Conservation (phyloP, 208 protist species). For the Zelonia costaricensis region DNA sequence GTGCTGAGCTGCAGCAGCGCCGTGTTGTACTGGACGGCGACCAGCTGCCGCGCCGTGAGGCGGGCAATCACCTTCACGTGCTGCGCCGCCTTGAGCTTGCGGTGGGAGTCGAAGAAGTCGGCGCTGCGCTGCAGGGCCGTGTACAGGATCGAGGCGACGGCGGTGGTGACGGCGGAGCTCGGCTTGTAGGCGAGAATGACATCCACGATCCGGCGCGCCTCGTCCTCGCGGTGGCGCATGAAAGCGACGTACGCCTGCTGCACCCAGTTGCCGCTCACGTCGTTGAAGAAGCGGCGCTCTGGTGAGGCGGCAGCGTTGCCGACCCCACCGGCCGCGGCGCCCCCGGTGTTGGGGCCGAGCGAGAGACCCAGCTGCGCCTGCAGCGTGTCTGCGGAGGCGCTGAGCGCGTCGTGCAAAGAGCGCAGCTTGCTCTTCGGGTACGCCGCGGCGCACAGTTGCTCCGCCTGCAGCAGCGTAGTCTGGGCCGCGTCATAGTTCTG, state of each 20-base stretch:
- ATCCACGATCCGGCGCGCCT: conserved; percentile 45
- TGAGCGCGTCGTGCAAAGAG: conserved; percentile 52
- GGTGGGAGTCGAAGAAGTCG: conserved; percentile 78
- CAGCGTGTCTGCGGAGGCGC: conserved; percentile 29
- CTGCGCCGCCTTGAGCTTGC: conserved; percentile 67
- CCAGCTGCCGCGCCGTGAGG: conserved; percentile 67
- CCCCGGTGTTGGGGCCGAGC: neutral
- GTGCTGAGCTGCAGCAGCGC: conserved; percentile 76
- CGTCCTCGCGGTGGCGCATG: conserved; percentile 43
- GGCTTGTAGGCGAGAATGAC: conserved; percentile 61
- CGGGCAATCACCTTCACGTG: conserved; percentile 51
- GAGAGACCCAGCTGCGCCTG: conserved; percentile 29
- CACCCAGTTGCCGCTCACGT: conserved; percentile 77
- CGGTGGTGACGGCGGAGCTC: conserved; percentile 54
- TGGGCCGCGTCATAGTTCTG: conserved; percentile 56
- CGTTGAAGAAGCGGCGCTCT: conserved; percentile 78
- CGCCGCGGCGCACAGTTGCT: conserved; percentile 46
- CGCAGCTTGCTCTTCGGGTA: conserved; percentile 49
- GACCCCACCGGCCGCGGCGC: neutral
- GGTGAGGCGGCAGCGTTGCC: conserved; percentile 14
- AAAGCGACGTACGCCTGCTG: conserved; percentile 80
- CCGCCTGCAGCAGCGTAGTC: conserved; percentile 64
- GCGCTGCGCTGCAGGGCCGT: conserved; percentile 51
- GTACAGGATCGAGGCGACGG: conserved; percentile 74
- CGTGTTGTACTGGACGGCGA: conserved; percentile 84